Conservation (phyloP, 1,139 yeast genomes). For the Groenewaldozyma auringiensis region DNA sequence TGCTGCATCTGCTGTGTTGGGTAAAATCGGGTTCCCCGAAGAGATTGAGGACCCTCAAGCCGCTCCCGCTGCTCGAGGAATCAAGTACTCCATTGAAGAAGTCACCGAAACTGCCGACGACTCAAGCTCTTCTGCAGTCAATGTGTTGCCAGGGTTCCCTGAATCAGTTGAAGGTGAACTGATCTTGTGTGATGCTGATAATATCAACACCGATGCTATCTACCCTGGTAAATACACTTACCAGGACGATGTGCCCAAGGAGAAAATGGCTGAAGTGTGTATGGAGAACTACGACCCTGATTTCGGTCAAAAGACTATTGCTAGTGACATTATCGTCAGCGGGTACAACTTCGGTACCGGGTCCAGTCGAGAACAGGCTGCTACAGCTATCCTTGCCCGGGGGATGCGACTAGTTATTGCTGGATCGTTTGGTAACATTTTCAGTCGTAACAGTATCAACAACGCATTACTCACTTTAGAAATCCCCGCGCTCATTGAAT, state of each 20-base stretch:
- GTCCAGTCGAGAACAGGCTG: constrained; percentile 98
- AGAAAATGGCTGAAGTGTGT: constrained; percentile 96
- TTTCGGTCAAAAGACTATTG: constrained; percentile 67
- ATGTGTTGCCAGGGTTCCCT: constrained; percentile 86
- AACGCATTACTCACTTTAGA: constrained; percentile 90
- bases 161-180: constrained; percentile 80
- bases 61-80: constrained; percentile 37
- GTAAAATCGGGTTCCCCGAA: constrained; percentile 88
- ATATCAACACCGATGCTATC: constrained; percentile 96
- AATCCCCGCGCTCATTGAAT: constrained; percentile 75
- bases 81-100: constrained; percentile 41
- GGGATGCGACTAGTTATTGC: constrained; percentile 90
- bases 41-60: constrained; percentile 58
- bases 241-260: constrained; percentile 91
- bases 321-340: constrained; percentile 83
- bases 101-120: constrained; percentile 29
- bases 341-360: constrained; percentile 98
- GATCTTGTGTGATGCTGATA: constrained; percentile 93
- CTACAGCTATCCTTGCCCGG: constrained; percentile 90
- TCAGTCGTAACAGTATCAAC: constrained; percentile 90
- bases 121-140: constrained; percentile 43
- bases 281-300: constrained; percentile 97
- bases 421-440: constrained; percentile 96
- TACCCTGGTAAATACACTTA: constrained; percentile 98
- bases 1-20: constrained; percentile 93